A percentile compares a stretch with the other conserved stretches of the same genome.
These are phyloP conservation scores for Gossypioides kirkii DNA, from an alignment of 345 rosid genomes.

Conservation along the genomic window DNA sequence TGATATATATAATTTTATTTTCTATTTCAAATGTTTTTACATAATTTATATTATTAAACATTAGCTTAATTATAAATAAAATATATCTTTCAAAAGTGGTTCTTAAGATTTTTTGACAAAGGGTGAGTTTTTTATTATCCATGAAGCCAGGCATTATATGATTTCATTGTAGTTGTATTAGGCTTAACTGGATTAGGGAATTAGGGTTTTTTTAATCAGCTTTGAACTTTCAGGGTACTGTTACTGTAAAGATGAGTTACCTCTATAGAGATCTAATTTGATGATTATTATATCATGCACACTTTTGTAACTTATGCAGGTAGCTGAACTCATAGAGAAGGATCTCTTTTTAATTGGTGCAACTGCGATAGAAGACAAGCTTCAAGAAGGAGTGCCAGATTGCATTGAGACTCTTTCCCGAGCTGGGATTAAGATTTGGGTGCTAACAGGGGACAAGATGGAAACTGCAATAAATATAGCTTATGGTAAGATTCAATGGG, in stretches of 20 bases:
- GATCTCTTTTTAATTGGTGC: slow-evolving; percentile 85
- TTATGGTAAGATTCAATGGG: slow-evolving; percentile 50
- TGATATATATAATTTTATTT: background rate
- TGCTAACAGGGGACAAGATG: slow-evolving; percentile 96
- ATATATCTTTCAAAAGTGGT: background rate
- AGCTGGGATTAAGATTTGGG: slow-evolving; percentile 99
- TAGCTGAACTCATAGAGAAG: slow-evolving; percentile 88
- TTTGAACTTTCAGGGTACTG: too few relatives aligned
- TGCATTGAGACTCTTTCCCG: slow-evolving; percentile 94
- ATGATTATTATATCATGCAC: slow-evolving; percentile 12
- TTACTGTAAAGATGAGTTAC: background rate
- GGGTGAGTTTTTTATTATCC: background rate
- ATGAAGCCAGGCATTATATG: background rate
- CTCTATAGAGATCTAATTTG: slow-evolving; percentile 1
- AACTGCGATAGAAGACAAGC: slow-evolving; percentile 99
- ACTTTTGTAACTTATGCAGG: slow-evolving; percentile 48
- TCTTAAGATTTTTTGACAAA: background rate
- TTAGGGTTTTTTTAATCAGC: too few relatives aligned
- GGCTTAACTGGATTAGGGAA: too few relatives aligned
- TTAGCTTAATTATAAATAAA: background rate
- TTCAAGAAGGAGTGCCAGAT: slow-evolving; percentile 97
- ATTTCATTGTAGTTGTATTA: background rate
- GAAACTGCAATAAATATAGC: slow-evolving; percentile 99
- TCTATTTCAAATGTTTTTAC: background rate
- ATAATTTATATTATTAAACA: background rate